These are phyloP conservation scores for Trichophyton verrucosum DNA, from an alignment of 2,329 filamentous ascomycete species.

Conservation along the genomic window DNA sequence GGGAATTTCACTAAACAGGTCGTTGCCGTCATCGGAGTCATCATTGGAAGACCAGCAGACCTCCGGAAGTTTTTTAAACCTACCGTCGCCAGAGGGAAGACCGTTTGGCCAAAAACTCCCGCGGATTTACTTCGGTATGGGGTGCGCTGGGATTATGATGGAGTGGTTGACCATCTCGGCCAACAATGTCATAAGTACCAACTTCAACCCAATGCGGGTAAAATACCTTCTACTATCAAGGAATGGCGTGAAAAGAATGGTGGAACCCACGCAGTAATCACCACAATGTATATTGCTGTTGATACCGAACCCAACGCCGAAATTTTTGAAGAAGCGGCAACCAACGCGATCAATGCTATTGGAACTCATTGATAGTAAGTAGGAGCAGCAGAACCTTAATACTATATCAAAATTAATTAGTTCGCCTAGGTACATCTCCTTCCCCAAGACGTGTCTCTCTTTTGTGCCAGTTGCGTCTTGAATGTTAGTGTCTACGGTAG, in stretches of 20 bases:
- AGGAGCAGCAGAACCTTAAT: too few relatives aligned
- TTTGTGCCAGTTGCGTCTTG: too few relatives aligned
- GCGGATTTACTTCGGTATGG: too few relatives aligned
- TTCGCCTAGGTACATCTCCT: too few relatives aligned
- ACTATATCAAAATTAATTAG: too few relatives aligned
- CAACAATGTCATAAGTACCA: conserved; percentile 15
- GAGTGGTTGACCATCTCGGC: too few relatives aligned
- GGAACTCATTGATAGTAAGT: too few relatives aligned
- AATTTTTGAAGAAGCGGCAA: neutral
- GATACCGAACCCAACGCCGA: neutral
- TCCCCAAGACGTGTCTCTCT: too few relatives aligned
- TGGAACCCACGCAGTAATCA: conserved; percentile 21
- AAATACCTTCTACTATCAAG: conserved; percentile 18
- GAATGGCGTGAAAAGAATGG: conserved; percentile 19
- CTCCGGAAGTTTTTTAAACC: neutral
- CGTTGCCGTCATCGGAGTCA: neutral
- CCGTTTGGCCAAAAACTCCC: too few relatives aligned
- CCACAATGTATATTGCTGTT: neutral
- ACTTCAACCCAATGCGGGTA: conserved; percentile 21
- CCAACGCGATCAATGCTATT: neutral
- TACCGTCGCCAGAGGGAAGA: neutral
- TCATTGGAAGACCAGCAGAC: neutral
- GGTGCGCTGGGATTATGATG: too few relatives aligned
- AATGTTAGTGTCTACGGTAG: too few relatives aligned
- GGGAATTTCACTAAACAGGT: neutral